Evolutionary conservation across 2,329 filamentous ascomycete species (phyloP).

Genomic region (Phyllosticta citribraziliensis): DNA sequence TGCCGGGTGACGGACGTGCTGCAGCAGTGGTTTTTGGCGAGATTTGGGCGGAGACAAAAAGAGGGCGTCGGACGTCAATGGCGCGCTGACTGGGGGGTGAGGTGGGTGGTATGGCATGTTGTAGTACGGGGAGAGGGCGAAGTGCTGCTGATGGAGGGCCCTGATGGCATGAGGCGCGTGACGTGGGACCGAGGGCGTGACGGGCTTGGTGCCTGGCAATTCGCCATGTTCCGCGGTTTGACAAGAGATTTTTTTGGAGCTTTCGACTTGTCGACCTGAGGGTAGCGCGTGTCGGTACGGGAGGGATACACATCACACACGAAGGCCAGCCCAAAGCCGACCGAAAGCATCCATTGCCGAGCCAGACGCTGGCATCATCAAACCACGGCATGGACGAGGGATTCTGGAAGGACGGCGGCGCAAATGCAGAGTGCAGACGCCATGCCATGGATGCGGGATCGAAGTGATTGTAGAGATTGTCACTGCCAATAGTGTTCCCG

Average conservation of each 20-base stretch:
- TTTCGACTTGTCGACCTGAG: background rate
- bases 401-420: background rate
- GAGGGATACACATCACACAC: background rate
- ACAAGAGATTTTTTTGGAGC: background rate
- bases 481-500: background rate
- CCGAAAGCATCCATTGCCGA: background rate
- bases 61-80: background rate
- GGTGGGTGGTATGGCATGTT: background rate
- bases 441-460: background rate
- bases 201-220: conserved; percentile 6
- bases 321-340: background rate
- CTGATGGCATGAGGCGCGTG: background rate
- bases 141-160: too few species aligned
- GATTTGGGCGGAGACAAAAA: background rate
- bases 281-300: too few species aligned
- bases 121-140: background rate
- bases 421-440: background rate
- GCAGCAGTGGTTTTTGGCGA: conserved; percentile 5
- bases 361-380: background rate
- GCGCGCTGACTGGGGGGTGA: background rate
- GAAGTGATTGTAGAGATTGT: background rate
- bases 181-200: background rate
- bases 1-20: conserved; percentile 1
- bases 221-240: conserved; percentile 7
- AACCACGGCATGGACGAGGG: background rate